phyloP scores from a whole-genome alignment of 345 rosid genomes.

The Reutealis trisperma region DNA sequence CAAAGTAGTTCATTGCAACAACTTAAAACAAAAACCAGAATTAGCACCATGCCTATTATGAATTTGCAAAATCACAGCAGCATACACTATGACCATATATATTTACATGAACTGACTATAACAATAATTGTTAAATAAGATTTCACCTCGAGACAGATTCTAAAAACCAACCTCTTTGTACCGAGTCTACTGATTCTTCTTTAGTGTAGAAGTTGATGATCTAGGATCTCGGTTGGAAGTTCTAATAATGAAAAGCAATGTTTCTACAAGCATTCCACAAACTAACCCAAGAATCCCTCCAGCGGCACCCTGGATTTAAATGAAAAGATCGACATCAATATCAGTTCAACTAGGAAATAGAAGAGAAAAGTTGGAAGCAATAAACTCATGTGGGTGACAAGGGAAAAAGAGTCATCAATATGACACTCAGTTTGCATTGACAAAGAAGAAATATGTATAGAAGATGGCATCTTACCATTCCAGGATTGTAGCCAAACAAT shows the following conservation, averaged over 20 bases:
- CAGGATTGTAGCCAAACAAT: conserved; percentile 65
- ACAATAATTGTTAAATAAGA: no score
- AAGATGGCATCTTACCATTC: conserved; percentile 47
- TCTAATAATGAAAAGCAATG: conserved; percentile 73
- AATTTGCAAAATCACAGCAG: not conserved
- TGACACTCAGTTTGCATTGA: not conserved
- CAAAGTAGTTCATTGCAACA: no score
- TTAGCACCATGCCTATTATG: not conserved
- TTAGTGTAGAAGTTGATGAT: not conserved
- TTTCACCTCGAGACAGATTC: not conserved
- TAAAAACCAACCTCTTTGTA: not conserved
- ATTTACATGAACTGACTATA: not conserved
- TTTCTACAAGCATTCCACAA: conserved; percentile 78
- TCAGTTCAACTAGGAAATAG: conserved; percentile 16
- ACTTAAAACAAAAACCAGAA: not conserved
- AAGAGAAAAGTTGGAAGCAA: not conserved
- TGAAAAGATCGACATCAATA: not conserved
- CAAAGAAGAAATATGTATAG: not conserved
- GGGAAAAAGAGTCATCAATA: not conserved
- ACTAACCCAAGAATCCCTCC: conserved; percentile 90
- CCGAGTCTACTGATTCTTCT: not conserved
- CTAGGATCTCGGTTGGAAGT: conserved; percentile 44
- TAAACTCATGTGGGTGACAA: not conserved
- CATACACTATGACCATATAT: not conserved
- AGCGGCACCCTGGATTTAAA: conserved; percentile 66